Conservation (phyloP, 805 yeast species). For the Barnettozyma vustinii region DNA sequence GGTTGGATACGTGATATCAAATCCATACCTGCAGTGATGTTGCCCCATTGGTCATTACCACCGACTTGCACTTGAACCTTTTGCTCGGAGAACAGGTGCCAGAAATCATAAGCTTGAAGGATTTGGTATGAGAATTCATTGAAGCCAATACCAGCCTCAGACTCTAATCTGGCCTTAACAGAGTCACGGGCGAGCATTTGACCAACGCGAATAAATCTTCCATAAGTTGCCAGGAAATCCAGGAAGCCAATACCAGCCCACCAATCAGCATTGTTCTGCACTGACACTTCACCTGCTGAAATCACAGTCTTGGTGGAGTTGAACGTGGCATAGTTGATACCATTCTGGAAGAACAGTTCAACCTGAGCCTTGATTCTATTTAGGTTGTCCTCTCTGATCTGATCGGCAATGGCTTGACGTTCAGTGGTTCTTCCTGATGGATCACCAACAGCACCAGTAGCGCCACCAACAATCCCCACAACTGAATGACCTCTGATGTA, state of each 20-base stretch:
- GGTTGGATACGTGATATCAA: conserved; percentile 57
- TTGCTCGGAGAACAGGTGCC: conserved; percentile 59
- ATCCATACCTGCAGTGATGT: conserved; percentile 93
- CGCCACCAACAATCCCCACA: conserved; percentile 87
- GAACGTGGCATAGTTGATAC: conserved; percentile 50
- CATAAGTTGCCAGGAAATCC: conserved; percentile 71
- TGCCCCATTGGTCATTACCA: conserved; percentile 98
- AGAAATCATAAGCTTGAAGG: conserved; percentile 90
- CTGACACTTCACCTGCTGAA: conserved; percentile 36
- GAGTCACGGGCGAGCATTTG: conserved; percentile 90
- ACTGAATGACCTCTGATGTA: conserved; percentile 78
- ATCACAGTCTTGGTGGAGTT: conserved; percentile 20
- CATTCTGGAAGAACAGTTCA: conserved; percentile 52
- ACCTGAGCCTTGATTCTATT: conserved; percentile 57
- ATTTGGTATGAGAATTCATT: conserved; percentile 93
- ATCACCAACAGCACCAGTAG: conserved; percentile 94
- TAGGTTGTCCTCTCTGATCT: conserved; percentile 52
- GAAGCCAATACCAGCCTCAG: conserved; percentile 79
- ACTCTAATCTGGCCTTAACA: conserved; percentile 63
- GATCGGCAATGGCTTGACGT: conserved; percentile 51
- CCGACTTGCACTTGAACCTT: conserved; percentile 78
- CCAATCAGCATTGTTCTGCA: conserved; percentile 75
- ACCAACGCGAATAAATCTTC: conserved; percentile 72
- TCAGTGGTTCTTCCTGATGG: conserved; percentile 90
- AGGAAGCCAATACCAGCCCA: conserved; percentile 75